Base-by-base conservation (phyloP, 2,329 filamentous ascomycete species). In the Pseudocercospora musae region DNA sequence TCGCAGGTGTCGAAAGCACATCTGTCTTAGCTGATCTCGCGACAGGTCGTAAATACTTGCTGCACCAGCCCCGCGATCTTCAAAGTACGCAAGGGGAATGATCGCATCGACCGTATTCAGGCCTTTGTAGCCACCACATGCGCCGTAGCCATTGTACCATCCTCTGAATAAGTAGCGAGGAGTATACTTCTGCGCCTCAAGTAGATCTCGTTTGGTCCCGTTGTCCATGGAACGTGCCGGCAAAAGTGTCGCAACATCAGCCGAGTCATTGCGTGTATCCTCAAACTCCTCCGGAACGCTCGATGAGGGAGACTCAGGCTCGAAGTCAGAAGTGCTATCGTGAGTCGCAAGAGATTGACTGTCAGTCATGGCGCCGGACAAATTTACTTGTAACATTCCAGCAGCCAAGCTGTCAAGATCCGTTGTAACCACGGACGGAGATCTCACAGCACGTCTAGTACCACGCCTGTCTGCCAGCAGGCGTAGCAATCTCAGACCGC, bases 81-180 rank as follows among this genome's bases (percentile, higher is more conserved):
- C 10, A 18, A 50, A 9, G 20, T 33, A 62, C 7, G 53, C 59
- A 23, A 8, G 31, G 7, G 59, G 59, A 2, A 54, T 62, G n/a
- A 62, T 62, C n/a, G 42, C 48, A 21, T 40, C 25, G 5, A 44
- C 10, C 23, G 42, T 57, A 29, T 58, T 62, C 11, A 62, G 44
- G 13, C 46, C 53, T 31, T 15, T 31, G 37, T n/a, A 21, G 6
- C 59, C 59, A 10, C 59, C 59, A 8, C 54, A 61, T 11, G 27
- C 10, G 5, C 1, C 5, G 25, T 44, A 21, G 2, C 10, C 21
- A 33, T 59, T 27, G 3, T 20, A n/a, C 59, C 59, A 62, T 10
- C 23, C 53, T 53, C 59, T 18, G 31, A 62, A 62, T 10, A 58
- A 33, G 42, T 62, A 62, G 42, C 59, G 42, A 37, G 59, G 59